Percentiles rank a stretch among this genome's conserved stretches.
phyloP scores from a whole-genome alignment of 129 eudicot genomes.

The Saposhnikovia divaricata region DNA sequence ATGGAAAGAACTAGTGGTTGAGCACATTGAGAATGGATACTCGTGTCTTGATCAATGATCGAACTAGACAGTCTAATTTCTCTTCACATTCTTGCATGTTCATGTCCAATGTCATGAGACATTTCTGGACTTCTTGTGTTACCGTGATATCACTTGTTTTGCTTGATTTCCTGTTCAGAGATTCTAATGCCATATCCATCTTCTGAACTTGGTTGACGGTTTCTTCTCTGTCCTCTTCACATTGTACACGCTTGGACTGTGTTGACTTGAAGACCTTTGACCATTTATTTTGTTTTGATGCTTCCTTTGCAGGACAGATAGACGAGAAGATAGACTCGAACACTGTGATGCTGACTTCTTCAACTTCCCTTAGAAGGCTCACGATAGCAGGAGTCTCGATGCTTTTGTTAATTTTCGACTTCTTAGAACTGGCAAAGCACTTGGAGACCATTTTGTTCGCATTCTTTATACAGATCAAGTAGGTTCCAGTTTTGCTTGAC shows the following conservation, averaged over 20 bases:
- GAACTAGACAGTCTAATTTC: too few relatives aligned
- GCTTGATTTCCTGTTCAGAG: too few relatives aligned
- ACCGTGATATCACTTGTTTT: too few relatives aligned
- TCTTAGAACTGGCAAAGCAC: neutral
- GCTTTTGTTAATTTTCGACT: neutral
- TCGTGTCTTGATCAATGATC: too few relatives aligned
- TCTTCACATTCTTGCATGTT: too few relatives aligned
- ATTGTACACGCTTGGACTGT: too few relatives aligned
- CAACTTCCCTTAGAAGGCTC: conserved; percentile 9
- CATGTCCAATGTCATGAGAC: neutral
- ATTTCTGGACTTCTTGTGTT: neutral
- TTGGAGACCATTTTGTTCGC: neutral
- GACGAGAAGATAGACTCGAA: conserved; percentile 1
- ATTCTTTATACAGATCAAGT: neutral
- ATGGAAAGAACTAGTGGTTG: too few relatives aligned
- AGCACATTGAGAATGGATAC: too few relatives aligned
- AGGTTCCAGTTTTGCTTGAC: neutral
- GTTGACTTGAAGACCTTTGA: too few relatives aligned
- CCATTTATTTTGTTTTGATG: neutral
- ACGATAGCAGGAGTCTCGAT: neutral
- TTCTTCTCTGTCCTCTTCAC: too few relatives aligned
- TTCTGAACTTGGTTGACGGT: too few relatives aligned
- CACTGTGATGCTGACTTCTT: conserved; percentile 3
- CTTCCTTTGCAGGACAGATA: neutral
- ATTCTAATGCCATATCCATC: too few relatives aligned